These are phyloP conservation scores for Trametes punicea DNA, from an alignment of 768 basidiomycete species.

Conservation along the genomic window DNA sequence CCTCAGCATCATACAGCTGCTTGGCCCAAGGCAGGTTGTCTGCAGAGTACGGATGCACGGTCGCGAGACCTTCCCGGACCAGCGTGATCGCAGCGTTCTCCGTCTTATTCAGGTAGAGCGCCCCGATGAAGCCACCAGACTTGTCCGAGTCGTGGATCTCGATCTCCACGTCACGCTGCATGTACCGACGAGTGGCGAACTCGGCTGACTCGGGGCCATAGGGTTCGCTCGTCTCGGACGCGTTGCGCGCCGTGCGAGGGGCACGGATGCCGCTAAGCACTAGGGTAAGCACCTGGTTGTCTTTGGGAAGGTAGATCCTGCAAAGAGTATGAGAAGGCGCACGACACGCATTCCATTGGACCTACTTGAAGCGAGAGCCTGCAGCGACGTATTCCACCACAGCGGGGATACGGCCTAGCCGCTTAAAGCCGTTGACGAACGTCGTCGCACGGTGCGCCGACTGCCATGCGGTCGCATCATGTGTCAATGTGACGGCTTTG, in stretches of 20 bases:
- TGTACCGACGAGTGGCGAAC: conserved; percentile 73
- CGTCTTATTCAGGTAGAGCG: conserved; percentile 78
- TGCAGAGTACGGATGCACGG: conserved; percentile 85
- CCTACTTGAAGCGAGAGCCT: conserved; percentile 92
- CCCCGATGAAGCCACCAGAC: conserved; percentile 92
- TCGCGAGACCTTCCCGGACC: conserved; percentile 82
- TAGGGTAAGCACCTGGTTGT: conserved; percentile 90
- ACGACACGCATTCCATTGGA: background rate
- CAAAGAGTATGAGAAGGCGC: background rate
- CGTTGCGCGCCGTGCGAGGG: conserved; percentile 78
- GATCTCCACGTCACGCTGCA: conserved; percentile 96
- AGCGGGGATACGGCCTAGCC: conserved; percentile 77
- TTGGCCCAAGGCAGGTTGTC: conserved; percentile 76
- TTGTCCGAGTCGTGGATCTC: conserved; percentile 90
- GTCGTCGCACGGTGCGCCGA: conserved; percentile 64
- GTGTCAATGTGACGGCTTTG: background rate
- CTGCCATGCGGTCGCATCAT: background rate
- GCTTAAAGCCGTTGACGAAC: conserved; percentile 90
- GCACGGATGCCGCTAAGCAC: conserved; percentile 92
- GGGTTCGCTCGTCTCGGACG: conserved; percentile 85
- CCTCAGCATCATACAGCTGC: conserved; percentile 84
- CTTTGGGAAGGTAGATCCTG: conserved; percentile 82
- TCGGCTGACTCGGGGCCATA: conserved; percentile 81
- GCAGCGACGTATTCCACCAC: conserved; percentile 92
- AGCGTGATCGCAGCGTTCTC: conserved; percentile 87